phyloP scores from a whole-genome alignment of 139 green algal species.

The Chlorella sp. region DNA sequence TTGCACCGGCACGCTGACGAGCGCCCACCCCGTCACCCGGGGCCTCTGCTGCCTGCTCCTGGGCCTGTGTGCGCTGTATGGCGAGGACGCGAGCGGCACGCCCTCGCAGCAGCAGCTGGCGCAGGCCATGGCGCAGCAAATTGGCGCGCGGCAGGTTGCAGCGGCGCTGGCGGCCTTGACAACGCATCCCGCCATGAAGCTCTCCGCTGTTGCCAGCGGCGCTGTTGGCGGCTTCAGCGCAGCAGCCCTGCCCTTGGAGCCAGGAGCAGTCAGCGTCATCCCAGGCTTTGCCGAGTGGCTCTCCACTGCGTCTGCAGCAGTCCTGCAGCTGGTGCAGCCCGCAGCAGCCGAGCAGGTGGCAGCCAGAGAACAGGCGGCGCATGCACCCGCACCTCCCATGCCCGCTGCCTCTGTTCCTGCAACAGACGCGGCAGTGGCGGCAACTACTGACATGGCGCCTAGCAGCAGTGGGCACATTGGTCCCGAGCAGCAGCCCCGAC shows the following conservation, averaged over 20 bases:
- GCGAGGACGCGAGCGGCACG: conserved; percentile 5
- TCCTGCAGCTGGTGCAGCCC: background rate
- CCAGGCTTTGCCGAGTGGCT: conserved; percentile 17
- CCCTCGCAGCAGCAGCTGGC: conserved; percentile 13
- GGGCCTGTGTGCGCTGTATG: conserved; percentile 64
- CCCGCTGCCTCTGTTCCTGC: background rate
- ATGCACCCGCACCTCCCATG: background rate
- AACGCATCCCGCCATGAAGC: background rate
- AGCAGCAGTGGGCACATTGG: background rate
- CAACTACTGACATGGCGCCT: background rate
- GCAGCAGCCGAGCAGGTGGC: background rate
- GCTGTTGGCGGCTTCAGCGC: background rate
- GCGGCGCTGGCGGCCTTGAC: background rate
- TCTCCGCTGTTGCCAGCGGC: background rate
- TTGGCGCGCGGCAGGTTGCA: conserved; percentile 9
- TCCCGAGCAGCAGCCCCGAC: conserved; percentile 25
- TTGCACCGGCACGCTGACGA: conserved; percentile 5
- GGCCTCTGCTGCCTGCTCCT: conserved; percentile 70
- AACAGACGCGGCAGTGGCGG: background rate
- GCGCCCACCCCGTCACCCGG: conserved; percentile 4
- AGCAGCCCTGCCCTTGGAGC: background rate
- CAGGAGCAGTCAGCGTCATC: background rate
- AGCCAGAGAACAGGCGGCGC: no score
- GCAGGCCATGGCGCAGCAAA: conserved; percentile 12
- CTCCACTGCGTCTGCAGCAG: background rate